Conservation (phyloP, 768 basidiomycete genomes). For the Suillus luteus region DNA sequence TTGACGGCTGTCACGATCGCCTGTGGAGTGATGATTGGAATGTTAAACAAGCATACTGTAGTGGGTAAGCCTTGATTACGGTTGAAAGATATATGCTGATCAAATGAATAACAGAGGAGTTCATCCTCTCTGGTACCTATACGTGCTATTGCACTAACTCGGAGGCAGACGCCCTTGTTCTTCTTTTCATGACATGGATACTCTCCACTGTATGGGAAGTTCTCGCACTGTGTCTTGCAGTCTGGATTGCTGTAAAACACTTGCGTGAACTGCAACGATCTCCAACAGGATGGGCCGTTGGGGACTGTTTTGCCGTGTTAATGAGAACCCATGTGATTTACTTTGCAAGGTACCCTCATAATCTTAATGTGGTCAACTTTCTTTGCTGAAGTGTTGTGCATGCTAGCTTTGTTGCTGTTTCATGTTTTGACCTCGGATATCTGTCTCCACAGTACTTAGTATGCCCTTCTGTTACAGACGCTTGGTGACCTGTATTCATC, state of each 20-base stretch:
- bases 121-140: neutral
- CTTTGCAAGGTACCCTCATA: neutral
- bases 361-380: neutral
- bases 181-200: neutral
- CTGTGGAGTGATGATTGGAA: neutral
- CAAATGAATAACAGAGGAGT: neutral
- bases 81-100: neutral
- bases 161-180: neutral
- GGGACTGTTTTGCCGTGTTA: neutral
- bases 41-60: neutral
- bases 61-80: neutral
- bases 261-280: neutral
- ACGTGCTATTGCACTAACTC: neutral
- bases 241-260: slow-evolving; percentile 1
- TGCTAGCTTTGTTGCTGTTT: neutral
- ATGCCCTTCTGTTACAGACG: neutral
- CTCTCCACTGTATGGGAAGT: neutral
- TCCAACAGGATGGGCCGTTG: neutral
- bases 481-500: neutral
- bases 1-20: neutral
- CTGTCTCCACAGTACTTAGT: neutral
- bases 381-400: neutral
- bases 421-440: neutral
- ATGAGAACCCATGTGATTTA: neutral
- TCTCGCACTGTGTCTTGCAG: neutral